These are phyloP conservation scores for Vanderwaltozyma yarrowii DNA, from an alignment of 805 yeast genomes.

Conservation along the genomic window DNA sequence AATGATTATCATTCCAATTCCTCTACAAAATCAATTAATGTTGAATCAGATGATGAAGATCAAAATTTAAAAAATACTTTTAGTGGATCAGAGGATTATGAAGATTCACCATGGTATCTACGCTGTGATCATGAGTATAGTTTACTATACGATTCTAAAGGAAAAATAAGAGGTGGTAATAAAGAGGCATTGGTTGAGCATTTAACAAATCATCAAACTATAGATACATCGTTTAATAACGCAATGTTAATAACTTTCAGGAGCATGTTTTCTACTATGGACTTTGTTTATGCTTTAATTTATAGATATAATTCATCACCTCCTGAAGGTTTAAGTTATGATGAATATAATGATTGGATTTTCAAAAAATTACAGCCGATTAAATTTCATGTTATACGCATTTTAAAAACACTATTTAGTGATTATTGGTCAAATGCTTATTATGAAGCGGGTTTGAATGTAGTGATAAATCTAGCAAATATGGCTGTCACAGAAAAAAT, in stretches of 20 bases:
- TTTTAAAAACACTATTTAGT: conserved; percentile 53
- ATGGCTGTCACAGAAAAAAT: conserved; percentile 30
- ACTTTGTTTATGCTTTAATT: conserved; percentile 46
- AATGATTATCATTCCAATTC: background rate
- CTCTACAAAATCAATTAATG: background rate
- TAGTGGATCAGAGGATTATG: conserved; percentile 7
- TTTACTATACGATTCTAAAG: conserved; percentile 51
- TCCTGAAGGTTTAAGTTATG: conserved; percentile 80
- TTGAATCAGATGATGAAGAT: conserved; percentile 5
- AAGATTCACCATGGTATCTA: conserved; percentile 57
- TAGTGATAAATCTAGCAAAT: conserved; percentile 28
- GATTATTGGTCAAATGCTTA: conserved; percentile 59
- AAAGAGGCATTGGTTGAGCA: conserved; percentile 66
- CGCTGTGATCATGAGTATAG: conserved; percentile 54
- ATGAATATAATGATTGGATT: conserved; percentile 68
- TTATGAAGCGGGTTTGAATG: conserved; percentile 34
- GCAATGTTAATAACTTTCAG: conserved; percentile 62
- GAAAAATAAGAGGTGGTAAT: conserved; percentile 72
- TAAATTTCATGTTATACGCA: conserved; percentile 48
- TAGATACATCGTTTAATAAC: conserved; percentile 51
- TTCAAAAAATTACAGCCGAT: conserved; percentile 57
- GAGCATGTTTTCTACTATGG: conserved; percentile 57
- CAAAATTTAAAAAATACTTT: too few relatives aligned
- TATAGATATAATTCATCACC: conserved; percentile 61
- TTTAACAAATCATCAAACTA: conserved; percentile 58